Base-by-base conservation (phyloP, 2,329 filamentous ascomycete genomes). In the Aspergillus sp. region DNA sequence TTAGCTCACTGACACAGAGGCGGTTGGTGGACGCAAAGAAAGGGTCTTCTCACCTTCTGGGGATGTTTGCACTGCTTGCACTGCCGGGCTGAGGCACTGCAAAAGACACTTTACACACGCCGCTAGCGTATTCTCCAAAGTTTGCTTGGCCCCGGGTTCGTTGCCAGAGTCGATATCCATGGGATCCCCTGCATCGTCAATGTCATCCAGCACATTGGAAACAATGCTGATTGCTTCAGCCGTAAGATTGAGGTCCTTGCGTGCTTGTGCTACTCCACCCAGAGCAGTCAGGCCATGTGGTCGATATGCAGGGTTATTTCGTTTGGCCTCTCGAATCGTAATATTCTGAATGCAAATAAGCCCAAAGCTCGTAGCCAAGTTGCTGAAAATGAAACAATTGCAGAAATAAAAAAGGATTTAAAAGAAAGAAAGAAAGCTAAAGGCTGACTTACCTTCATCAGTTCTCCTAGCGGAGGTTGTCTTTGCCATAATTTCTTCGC, bases 231-330 rank as follows among this genome's bases (percentile, higher is more conserved):
- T 79, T 4, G 89, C 86, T 24, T 90, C 85, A 4, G 82, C 77
- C 65, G 89, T 85, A 74, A 96, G 79, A 64, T 92, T 85, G 15
- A 91, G 69, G 67, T 93, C 89, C 22, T 82, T 80, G 47, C 89
- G 82, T 13, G 83, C 84, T 39, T 83, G 82, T n/a, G 86, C 84
- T 66, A 93, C 89, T 54, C 86, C 82, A 68, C 90, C 92, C 5
- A 97, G 78, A 34, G 85, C 86, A 54, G 79, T 78, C 61, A 96
- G 83, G 0, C 90, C 90, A 72, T 90, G 82, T 19, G 89, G 88
- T 13, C 90, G 86, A 74, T 98, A 99, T 7, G 81, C 80, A n/a
- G 87, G 84, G 68, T 97, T 97, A 70, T 93, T 93, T 33, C 95
- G 85, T 79, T 95, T 97, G 8, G 92, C 92, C 81, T 99, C 95